Percentiles rank a stretch among this genome's conserved stretches.
These are phyloP conservation scores for Sugiyamaella lignohabitans DNA, from an alignment of 805 yeast genomes.

Conservation along the genomic window DNA sequence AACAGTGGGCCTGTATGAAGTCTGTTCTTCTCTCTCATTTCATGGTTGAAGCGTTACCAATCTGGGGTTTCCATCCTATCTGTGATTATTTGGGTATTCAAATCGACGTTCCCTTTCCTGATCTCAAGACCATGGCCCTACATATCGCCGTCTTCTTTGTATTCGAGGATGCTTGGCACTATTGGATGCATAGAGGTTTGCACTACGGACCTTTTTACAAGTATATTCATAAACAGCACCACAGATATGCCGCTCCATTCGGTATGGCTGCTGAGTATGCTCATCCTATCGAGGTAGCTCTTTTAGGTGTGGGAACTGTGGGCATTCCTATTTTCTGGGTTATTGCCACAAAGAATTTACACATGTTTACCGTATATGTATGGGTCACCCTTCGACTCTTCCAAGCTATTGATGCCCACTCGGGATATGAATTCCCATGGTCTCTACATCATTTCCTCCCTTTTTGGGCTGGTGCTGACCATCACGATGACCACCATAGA, in stretches of 20 bases:
- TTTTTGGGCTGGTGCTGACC: constrained; percentile 98
- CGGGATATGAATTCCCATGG: constrained; percentile 98
- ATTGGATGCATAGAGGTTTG: constrained; percentile 87
- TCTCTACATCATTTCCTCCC: constrained; percentile 88
- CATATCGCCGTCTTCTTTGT: constrained; percentile 77
- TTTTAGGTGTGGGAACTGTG: constrained; percentile 91
- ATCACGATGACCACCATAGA: constrained; percentile 96
- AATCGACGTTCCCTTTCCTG: constrained; percentile 80
- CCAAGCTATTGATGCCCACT: constrained; percentile 97
- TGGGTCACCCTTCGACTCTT: constrained; percentile 86
- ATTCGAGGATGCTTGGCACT: constrained; percentile 94
- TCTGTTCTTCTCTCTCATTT: constrained; percentile 80
- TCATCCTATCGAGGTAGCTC: constrained; percentile 87
- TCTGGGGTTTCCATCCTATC: constrained; percentile 94
- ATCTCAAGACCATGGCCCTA: constrained; percentile 45
- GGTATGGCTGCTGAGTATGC: constrained; percentile 98
- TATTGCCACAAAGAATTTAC: constrained; percentile 66
- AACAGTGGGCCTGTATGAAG: constrained; percentile 90
- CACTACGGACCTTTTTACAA: constrained; percentile 83
- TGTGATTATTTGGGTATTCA: constrained; percentile 75
- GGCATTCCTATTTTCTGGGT: constrained; percentile 89
- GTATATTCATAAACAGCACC: constrained; percentile 95
- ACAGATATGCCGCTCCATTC: constrained; percentile 95
- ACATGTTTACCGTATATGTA: constrained; percentile 76
- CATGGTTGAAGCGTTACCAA: constrained; percentile 90